Conservation (phyloP, 345 rosid species). For the Pistacia atlantica region DNA sequence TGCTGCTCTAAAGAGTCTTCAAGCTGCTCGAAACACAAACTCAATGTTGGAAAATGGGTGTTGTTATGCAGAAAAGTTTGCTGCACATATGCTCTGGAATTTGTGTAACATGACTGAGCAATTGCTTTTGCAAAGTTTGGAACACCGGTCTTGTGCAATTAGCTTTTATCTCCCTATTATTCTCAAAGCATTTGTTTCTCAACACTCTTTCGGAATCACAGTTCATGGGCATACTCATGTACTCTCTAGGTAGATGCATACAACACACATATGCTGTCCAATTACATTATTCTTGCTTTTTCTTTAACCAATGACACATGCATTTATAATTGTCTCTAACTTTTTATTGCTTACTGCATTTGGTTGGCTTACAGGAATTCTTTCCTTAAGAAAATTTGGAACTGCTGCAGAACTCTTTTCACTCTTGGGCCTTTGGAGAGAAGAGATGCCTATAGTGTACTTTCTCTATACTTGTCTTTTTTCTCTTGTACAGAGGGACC, state of each 20-base stretch:
- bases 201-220: conserved; percentile 38
- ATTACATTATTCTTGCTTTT: conserved; percentile 14
- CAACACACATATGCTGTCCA: conserved; percentile 5
- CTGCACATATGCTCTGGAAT: conserved; percentile 64
- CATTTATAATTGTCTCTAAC: conserved; percentile 3
- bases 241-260: conserved; percentile 57
- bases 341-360: conserved; percentile 15
- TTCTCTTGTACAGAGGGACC: conserved; percentile 36
- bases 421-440: conserved; percentile 77
- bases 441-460: conserved; percentile 80
- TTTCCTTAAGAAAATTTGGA: conserved; percentile 72
- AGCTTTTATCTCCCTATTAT: conserved; percentile 69
- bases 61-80: conserved; percentile 39
- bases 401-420: conserved; percentile 76
- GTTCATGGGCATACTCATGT: conserved; percentile 34
- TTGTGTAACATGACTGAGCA: conserved; percentile 64
- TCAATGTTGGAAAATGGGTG: conserved; percentile 31
- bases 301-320: neutral
- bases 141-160: conserved; percentile 79
- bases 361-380: conserved; percentile 49
- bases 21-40: conserved; percentile 29
- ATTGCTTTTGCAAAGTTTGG: conserved; percentile 62
- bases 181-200: conserved; percentile 60
- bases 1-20: conserved; percentile 49
- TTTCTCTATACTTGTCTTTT: conserved; percentile 67